Conservation (phyloP, 805 yeast species). For the Kuraishia piskuri region DNA sequence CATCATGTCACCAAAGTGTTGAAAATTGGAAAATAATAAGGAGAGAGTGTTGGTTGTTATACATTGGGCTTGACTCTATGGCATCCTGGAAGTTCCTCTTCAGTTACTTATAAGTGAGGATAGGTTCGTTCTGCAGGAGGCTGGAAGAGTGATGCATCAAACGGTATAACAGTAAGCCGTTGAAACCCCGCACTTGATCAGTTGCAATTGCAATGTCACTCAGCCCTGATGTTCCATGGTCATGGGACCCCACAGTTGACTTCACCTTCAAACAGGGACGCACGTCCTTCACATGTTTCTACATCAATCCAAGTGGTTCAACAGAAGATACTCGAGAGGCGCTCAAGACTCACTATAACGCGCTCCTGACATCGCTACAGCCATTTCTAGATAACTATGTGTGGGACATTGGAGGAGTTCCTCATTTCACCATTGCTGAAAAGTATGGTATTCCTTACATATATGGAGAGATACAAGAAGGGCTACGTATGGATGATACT, state of each 20-base stretch:
- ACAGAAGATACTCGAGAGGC: slow-evolving; percentile 9
- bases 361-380: slow-evolving; percentile 16
- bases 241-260: not conserved
- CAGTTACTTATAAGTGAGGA: too few relatives aligned
- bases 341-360: slow-evolving; percentile 10
- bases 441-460: slow-evolving; percentile 17
- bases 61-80: too few relatives aligned
- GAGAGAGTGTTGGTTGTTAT: too few relatives aligned
- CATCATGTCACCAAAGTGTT: too few relatives aligned
- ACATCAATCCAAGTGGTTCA: slow-evolving; percentile 20
- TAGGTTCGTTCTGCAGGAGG: too few relatives aligned
- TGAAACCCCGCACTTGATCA: too few relatives aligned
- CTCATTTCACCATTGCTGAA: slow-evolving; percentile 15
- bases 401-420: slow-evolving; percentile 25
- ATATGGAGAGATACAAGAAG: slow-evolving; percentile 34
- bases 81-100: too few relatives aligned
- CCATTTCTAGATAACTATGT: slow-evolving; percentile 32
- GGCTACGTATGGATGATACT: slow-evolving; percentile 35
- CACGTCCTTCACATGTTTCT: slow-evolving; percentile 13
- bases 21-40: too few relatives aligned
- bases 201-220: not conserved
- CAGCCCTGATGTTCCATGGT: not conserved
- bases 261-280: not conserved
- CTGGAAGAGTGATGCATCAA: too few relatives aligned
- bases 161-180: too few relatives aligned